These are phyloP conservation scores for Colletotrichum liaoningense DNA, from an alignment of 2,329 filamentous ascomycete species.

Conservation along the genomic window DNA sequence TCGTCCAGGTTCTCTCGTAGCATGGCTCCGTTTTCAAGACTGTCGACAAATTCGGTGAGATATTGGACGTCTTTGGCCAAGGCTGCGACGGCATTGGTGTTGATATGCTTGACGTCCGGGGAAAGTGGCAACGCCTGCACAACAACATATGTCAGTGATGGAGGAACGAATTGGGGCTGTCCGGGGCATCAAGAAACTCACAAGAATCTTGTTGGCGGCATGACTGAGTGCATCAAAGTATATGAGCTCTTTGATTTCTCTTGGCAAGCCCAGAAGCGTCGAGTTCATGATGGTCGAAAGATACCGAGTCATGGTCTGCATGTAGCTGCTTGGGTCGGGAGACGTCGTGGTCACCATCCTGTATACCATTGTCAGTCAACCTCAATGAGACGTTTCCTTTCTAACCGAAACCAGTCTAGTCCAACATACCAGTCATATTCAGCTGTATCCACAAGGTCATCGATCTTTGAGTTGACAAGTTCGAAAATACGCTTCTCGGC, in stretches of 20 bases:
- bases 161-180: neutral
- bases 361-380: constrained; percentile 4
- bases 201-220: constrained; percentile 86
- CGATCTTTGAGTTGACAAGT: constrained; percentile 97
- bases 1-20: constrained; percentile 91
- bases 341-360: constrained; percentile 68
- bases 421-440: constrained; percentile 87
- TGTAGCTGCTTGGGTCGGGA: constrained; percentile 87
- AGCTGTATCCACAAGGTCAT: constrained; percentile 95
- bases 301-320: constrained; percentile 93
- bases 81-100: constrained; percentile 83
- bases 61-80: constrained; percentile 87
- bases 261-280: constrained; percentile 90
- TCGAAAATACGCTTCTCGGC: constrained; percentile 99
- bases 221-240: constrained; percentile 97
- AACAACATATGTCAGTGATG: neutral
- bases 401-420: neutral
- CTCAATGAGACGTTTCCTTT: neutral
- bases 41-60: constrained; percentile 86
- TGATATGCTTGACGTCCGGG: constrained; percentile 84
- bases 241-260: constrained; percentile 96
- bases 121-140: constrained; percentile 80
- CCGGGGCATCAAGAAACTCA: constrained; percentile 48
- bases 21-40: constrained; percentile 86
- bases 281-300: constrained; percentile 97